Conservation (phyloP, 805 yeast species). For the Kluyveromyces dobzhanskii region DNA sequence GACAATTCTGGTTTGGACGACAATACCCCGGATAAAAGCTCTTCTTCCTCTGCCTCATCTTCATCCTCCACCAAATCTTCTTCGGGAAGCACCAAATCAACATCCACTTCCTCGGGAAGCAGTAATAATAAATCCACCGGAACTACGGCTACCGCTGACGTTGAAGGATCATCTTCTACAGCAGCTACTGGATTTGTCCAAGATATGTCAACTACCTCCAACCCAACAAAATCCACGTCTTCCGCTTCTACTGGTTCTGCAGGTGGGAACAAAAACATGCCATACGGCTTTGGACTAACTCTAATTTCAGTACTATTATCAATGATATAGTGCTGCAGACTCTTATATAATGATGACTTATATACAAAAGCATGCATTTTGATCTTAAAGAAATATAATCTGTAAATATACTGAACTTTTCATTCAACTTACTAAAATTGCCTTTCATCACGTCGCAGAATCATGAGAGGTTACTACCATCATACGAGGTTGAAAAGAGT, state of each 20-base stretch:
- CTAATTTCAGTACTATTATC: no score
- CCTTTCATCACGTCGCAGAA: no score
- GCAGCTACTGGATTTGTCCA: constrained; percentile 12
- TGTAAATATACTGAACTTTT: no score
- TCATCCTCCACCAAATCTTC: constrained; percentile 6
- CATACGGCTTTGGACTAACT: neutral
- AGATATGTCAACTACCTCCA: constrained; percentile 9
- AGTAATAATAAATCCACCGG: constrained; percentile 1
- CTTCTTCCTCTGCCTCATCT: constrained; percentile 14
- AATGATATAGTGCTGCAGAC: no score
- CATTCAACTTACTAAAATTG: no score
- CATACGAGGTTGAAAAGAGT: no score
- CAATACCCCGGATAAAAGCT: constrained; percentile 21
- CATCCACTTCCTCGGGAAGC: constrained; percentile 5
- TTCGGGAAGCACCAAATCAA: constrained; percentile 2
- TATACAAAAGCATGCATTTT: no score
- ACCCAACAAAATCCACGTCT: constrained; percentile 5
- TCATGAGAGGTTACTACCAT: no score
- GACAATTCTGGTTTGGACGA: constrained; percentile 64
- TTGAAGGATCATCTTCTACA: constrained; percentile 2
- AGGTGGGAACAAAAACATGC: neutral
- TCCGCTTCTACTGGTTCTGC: constrained; percentile 4
- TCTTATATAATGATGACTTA: no score
- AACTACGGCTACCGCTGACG: neutral
- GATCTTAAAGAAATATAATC: no score